A percentile compares a stretch with the other conserved stretches of the same genome.
phyloP scores from a whole-genome alignment of 495 filamentous ascomycete species.

The Penicillium angulare region DNA sequence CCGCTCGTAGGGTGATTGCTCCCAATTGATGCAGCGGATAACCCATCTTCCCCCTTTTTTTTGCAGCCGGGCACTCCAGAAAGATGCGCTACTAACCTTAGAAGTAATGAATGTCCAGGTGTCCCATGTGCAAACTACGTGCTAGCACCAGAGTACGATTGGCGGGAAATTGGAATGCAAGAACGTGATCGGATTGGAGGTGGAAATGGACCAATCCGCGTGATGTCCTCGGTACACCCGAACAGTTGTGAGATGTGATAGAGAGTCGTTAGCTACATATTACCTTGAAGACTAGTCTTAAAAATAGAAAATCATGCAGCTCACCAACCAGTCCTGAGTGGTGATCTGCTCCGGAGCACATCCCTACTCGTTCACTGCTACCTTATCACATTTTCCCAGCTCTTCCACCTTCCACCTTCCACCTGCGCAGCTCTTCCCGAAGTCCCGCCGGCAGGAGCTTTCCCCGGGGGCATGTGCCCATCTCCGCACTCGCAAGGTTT shows the following conservation, averaged over 20 bases:
- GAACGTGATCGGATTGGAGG: not conserved
- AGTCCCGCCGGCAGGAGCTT: not conserved
- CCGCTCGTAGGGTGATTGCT: slow-evolving; percentile 10
- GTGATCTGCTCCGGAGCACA: too few species aligned
- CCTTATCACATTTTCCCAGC: too few species aligned
- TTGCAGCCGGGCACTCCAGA: not conserved
- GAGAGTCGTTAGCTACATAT: not conserved
- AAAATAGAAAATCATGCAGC: not conserved
- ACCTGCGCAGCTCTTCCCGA: too few species aligned
- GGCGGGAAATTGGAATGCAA: not conserved
- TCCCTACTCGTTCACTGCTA: too few species aligned
- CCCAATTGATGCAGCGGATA: not conserved
- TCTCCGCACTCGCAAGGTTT: slow-evolving; percentile 1
- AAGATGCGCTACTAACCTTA: too few species aligned
- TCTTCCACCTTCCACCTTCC: too few species aligned
- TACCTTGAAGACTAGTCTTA: not conserved
- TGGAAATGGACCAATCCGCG: not conserved
- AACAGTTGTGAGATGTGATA: not conserved
- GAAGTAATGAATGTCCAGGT: too few species aligned
- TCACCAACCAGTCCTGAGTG: too few species aligned
- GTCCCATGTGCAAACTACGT: too few species aligned
- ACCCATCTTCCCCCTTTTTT: slow-evolving; percentile 5
- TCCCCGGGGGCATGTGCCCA: not conserved
- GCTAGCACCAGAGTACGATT: not conserved
- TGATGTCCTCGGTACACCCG: not conserved